These are phyloP conservation scores for Rubia peregrina DNA, from an alignment of 305 asterid genomes.

Conservation along the genomic window DNA sequence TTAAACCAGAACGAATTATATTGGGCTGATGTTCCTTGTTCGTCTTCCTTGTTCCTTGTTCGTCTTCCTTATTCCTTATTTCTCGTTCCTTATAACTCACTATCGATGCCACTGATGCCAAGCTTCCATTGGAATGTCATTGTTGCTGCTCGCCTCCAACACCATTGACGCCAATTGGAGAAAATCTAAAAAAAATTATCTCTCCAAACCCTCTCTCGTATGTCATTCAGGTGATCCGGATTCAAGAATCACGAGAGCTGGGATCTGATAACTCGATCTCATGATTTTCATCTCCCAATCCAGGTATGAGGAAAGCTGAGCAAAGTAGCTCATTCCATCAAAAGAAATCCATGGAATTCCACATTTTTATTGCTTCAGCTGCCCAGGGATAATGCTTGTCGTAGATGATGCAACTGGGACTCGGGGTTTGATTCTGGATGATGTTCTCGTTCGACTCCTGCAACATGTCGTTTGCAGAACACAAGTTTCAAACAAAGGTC, in stretches of 20 bases:
- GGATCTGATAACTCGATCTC: conserved; percentile 24
- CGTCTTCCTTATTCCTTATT: too few relatives aligned
- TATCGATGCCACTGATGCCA: too few relatives aligned
- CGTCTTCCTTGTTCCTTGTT: too few relatives aligned
- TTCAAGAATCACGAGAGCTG: conserved; percentile 39
- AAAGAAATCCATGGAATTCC: conserved; percentile 43
- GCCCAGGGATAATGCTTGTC: conserved; percentile 46
- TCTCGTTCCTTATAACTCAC: too few relatives aligned
- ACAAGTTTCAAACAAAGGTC: conserved; percentile 13
- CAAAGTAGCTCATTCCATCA: conserved; percentile 52
- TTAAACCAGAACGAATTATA: too few relatives aligned
- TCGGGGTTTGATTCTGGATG: conserved; percentile 4
- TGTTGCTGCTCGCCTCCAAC: too few relatives aligned
- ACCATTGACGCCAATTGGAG: too few relatives aligned
- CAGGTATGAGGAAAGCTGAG: conserved; percentile 42
- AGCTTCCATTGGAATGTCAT: too few relatives aligned
- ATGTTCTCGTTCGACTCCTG: conserved; percentile 6
- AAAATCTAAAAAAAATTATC: too few relatives aligned
- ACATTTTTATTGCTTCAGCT: conserved; percentile 18
- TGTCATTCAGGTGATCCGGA: conserved; percentile 15
- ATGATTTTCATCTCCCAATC: conserved; percentile 20
- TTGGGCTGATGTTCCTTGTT: too few relatives aligned
- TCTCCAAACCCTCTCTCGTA: conserved; percentile 21
- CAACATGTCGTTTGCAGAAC: conserved; percentile 5
- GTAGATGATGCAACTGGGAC: conserved; percentile 40